Evolutionary conservation across 164 flowering plant species (phyloP).

Genomic region (Dillenia suffruticosa): DNA sequence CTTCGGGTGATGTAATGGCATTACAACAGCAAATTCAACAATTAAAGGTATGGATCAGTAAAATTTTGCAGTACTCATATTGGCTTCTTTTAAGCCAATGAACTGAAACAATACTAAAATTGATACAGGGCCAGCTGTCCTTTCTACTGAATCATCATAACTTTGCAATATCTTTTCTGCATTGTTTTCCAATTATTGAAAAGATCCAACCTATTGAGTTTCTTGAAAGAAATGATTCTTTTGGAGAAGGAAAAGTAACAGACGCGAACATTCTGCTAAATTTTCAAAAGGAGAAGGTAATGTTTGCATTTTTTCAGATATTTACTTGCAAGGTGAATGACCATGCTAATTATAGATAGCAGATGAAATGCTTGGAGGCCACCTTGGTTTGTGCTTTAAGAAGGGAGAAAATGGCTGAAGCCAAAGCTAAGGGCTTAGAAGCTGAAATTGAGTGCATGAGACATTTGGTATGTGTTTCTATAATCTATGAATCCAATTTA

Average conservation of each 20-base stretch:
- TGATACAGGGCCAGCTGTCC: slow-evolving; percentile 60
- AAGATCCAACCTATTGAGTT: slow-evolving; percentile 18
- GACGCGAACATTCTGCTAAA: slow-evolving; percentile 9
- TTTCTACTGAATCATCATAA: slow-evolving; percentile 49
- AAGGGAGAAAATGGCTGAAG: slow-evolving; percentile 66
- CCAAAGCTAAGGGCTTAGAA: slow-evolving; percentile 33
- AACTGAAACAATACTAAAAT: background rate
- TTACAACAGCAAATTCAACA: slow-evolving; percentile 72
- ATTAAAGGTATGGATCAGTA: slow-evolving; percentile 46
- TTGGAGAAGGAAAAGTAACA: slow-evolving; percentile 13
- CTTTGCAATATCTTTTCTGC: slow-evolving; percentile 21
- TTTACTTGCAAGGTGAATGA: background rate
- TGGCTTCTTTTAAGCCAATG: background rate
- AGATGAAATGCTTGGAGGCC: slow-evolving; percentile 45
- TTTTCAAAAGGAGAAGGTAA: slow-evolving; percentile 37
- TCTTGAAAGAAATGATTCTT: slow-evolving; percentile 16
- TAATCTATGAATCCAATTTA: background rate
- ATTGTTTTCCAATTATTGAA: slow-evolving; percentile 18
- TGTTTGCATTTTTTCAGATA: background rate
- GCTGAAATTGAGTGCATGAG: slow-evolving; percentile 63
- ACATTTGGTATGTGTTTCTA: slow-evolving; percentile 38
- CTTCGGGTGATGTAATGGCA: slow-evolving; percentile 71
- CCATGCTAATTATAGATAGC: slow-evolving; percentile 9
- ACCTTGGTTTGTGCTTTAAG: slow-evolving; percentile 55
- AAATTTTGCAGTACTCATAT: background rate